Evolutionary conservation across 768 basidiomycete species (phyloP).

Genomic region (Termitomyces sp.): DNA sequence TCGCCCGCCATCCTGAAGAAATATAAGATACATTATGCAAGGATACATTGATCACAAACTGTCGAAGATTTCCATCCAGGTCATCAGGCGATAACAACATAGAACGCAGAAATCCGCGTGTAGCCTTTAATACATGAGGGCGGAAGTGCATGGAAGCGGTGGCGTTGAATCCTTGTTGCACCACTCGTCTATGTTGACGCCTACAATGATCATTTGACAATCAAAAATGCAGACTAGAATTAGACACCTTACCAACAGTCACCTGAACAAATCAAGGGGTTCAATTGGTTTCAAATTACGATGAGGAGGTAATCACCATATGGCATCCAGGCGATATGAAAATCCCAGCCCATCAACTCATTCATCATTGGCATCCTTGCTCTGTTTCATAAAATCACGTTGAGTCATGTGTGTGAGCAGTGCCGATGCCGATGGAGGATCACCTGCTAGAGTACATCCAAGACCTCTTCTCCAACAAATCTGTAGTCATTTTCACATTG

Average conservation of each 20-base stretch:
- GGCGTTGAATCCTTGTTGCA: conserved; percentile 20
- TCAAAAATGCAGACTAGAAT: background rate
- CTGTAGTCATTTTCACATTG: conserved; percentile 15
- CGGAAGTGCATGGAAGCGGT: conserved; percentile 14
- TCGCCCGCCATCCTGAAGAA: conserved; percentile 17
- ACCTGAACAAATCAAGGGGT: background rate
- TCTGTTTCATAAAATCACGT: background rate
- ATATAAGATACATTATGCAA: background rate
- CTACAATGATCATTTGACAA: conserved; percentile 1
- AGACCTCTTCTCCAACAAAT: conserved; percentile 21
- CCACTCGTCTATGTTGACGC: conserved; percentile 19
- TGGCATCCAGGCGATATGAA: conserved; percentile 7
- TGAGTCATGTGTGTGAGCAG: background rate
- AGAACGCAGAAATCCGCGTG: conserved; percentile 18
- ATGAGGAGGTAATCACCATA: conserved; percentile 11
- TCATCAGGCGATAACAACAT: conserved; percentile 17
- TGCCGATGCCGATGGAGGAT: background rate
- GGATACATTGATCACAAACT: conserved; percentile 2
- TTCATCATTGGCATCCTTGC: background rate
- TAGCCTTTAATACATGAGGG: conserved; percentile 17
- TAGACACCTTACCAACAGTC: conserved; percentile 2
- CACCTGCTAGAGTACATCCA: conserved; percentile 16
- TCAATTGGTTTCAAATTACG: too few species aligned
- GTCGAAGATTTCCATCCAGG: conserved; percentile 10
- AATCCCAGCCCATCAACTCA: background rate